Conservation (phyloP, 83 land plant species). For the Larix sibirica region DNA sequence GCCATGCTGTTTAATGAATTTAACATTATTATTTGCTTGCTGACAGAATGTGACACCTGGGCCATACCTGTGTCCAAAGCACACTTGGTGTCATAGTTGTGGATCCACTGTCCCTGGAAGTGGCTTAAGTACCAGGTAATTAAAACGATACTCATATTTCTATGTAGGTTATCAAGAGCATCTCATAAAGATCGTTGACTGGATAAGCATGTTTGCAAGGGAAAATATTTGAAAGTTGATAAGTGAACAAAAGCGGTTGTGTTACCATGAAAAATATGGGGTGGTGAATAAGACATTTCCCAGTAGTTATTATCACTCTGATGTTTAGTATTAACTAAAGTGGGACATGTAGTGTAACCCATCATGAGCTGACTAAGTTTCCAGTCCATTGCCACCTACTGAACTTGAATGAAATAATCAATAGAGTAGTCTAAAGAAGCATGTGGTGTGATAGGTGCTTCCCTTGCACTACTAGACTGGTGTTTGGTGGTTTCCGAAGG, state of each 20-base stretch:
- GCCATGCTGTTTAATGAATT: not conserved
- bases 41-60: conserved; percentile 83
- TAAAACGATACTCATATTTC: not conserved
- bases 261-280: not conserved
- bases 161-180: not conserved
- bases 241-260: not conserved
- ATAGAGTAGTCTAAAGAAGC: too few relatives aligned
- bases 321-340: not conserved
- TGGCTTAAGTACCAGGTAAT: conserved; percentile 91
- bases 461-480: too few relatives aligned
- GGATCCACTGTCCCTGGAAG: conserved; percentile 91
- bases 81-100: conserved; percentile 95
- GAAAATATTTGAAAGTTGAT: not conserved
- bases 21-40: conserved; percentile 5
- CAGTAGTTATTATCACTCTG: not conserved
- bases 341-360: not conserved
- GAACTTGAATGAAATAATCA: too few relatives aligned
- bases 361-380: too few relatives aligned
- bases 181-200: not conserved
- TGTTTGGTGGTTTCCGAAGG: too few relatives aligned
- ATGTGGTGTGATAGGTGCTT: too few relatives aligned
- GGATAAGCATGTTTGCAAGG: not conserved
- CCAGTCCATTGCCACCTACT: too few relatives aligned
- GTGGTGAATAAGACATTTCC: not conserved
- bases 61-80: conserved; percentile 92